Base-by-base conservation (phyloP, 2,329 filamentous ascomycete genomes). In the Hymenoscyphus fructigenus region DNA sequence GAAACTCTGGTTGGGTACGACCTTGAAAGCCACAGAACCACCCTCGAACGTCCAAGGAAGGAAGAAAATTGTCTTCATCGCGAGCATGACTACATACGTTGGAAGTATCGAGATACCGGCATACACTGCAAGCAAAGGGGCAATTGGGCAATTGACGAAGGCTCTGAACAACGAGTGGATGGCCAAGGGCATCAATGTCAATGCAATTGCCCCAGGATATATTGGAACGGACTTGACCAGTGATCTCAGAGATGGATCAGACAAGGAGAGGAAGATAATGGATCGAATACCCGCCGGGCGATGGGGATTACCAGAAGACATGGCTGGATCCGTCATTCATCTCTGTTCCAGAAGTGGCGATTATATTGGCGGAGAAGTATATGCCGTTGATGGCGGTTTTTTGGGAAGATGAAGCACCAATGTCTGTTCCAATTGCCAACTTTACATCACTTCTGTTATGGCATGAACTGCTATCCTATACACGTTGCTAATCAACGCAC, bases 211-310 rank as follows among this genome's bases (percentile, higher is more conserved):
- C 1, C 92, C 92, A 0, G 92, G 92, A 0, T 96, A 96, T 76
- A 90, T 96, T 72, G 89, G 85, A 56, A 96, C 92, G 17, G 92
- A 96, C 65, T 96, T 96, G 92, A 96, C 96, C 75, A 83, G 83
- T 69, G 91, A 91, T 2, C 78, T 96, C 74, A 86, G 94, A 41
- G 85, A 88, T 63, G 88, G 96, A 75, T 77, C 84, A 72, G 85
- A 84, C 70, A 81, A 91, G 47, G 83, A 89, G 62, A 84, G 83
- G 66, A 88, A 87, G 69, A 95, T 96, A 70, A 82, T 90, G 72
- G 86, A 85, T 23, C 81, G 92, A 62, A 96, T 96, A 71, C 92
- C 92, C 0, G 91, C 90, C 0, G 91, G 89, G 0, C 81, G 91
- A 70, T 96, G 92, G 91, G 92, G 91, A 0, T 82, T 76, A 9